Evolutionary conservation across 352 stramenopile genomes (phyloP), one percentile per base, ranked within the genome.

Genomic region (Phytophthora hybrid): DNA sequence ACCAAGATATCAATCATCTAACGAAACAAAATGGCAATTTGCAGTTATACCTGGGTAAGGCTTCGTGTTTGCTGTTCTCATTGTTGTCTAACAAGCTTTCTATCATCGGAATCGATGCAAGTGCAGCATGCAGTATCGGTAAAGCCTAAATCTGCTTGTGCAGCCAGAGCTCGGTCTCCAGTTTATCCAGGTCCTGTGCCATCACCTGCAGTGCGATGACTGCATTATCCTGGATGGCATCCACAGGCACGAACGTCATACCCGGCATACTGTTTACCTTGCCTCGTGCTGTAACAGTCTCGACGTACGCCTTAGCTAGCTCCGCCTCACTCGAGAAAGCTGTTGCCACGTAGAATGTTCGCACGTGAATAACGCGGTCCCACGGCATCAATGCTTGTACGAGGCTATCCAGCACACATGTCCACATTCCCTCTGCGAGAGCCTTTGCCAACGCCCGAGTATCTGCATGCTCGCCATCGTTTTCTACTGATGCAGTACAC

Each of bases 131-230:
- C 26, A 3, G 26, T 31, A 31, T 31, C 37, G 7, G 44, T 64
- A 41, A 34, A 6, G 32, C n/a, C 73, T 89, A 96, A 49, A 90
- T 84, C 63, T 95, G 83, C 53, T 89, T 88, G 49, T 83, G 83
- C 56, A 96, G 74, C 90, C 90, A 96, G 19, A 96, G 73, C 63
- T 96, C 88, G 6, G 90, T 95, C 66, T 96, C 90, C 5, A 96
- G 62, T 57, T 90, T 91, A 39, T 96, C 90, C 21, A 94, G 62
- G 59, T 96, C 88, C 60, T 94, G 86, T 18, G 86, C 87, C 7
- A 85, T 91, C 56, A 93, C 79, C 46, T 95, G 87, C 19, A 94
- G 47, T 1, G 84, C 84, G 44, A 90, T 26, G 0, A 76, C 59
- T 3, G 86, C 81, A 63, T 81, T 67, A 10, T 67, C 59, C 31